Percentiles rank a stretch among this genome's conserved stretches.
Evolutionary conservation across 2,329 filamentous ascomycete genomes (phyloP).

Genomic region (Cadophora gregata): DNA sequence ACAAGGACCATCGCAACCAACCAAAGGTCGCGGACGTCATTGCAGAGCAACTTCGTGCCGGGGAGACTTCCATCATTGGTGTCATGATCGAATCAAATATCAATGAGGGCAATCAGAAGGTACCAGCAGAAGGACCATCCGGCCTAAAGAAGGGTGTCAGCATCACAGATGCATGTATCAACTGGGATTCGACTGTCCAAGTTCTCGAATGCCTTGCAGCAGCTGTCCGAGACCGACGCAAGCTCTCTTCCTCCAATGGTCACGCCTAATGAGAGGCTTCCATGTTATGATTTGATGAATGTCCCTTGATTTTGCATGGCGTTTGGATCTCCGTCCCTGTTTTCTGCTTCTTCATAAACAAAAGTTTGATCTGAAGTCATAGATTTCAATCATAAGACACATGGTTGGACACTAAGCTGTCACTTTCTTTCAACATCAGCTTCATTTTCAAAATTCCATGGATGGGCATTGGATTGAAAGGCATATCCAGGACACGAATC

Average conservation of each 20-base stretch:
- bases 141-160: slow-evolving; percentile 87
- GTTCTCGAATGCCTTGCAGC: slow-evolving; percentile 85
- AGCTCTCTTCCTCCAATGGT: slow-evolving; percentile 23
- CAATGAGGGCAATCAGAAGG: slow-evolving; percentile 88
- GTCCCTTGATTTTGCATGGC: slow-evolving; percentile 27
- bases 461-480: slow-evolving; percentile 16
- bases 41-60: slow-evolving; percentile 83
- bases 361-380: slow-evolving; percentile 15
- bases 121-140: slow-evolving; percentile 79
- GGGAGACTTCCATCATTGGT: slow-evolving; percentile 87
- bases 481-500: slow-evolving; percentile 17
- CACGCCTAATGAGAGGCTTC: background rate
- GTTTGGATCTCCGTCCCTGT: slow-evolving; percentile 28
- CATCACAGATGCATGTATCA: slow-evolving; percentile 95
- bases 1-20: slow-evolving; percentile 97
- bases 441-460: slow-evolving; percentile 8
- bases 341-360: slow-evolving; percentile 18
- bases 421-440: background rate
- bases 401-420: slow-evolving; percentile 2
- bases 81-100: slow-evolving; percentile 99
- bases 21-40: slow-evolving; percentile 86
- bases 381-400: background rate
- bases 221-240: slow-evolving; percentile 78
- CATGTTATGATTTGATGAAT: slow-evolving; percentile 8
- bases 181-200: slow-evolving; percentile 84